A percentile compares a stretch with the other conserved stretches of the same genome.
Evolutionary conservation across 768 basidiomycete species (phyloP).

Genomic region (Phylloporus sp.): DNA sequence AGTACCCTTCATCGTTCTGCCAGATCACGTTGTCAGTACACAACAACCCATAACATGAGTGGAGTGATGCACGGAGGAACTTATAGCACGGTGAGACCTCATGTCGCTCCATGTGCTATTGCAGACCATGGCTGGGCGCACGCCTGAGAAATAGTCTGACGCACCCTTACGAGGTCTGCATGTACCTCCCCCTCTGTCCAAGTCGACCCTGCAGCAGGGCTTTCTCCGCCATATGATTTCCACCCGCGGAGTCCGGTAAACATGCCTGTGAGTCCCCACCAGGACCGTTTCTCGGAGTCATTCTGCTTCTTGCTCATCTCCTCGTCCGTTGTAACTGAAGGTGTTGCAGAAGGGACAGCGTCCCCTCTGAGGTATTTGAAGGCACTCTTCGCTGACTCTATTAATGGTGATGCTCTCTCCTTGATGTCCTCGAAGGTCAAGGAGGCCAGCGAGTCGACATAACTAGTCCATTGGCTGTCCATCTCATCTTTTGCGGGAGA

Average conservation of each 20-base stretch:
- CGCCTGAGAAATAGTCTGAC: constrained; percentile 21
- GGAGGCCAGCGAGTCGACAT: constrained; percentile 47
- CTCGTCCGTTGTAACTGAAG: constrained; percentile 26
- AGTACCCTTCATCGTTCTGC: constrained; percentile 74
- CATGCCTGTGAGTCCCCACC: constrained; percentile 60
- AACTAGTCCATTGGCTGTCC: constrained; percentile 22
- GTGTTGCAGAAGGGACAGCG: constrained; percentile 37
- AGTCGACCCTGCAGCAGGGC: constrained; percentile 36
- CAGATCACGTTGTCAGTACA: constrained; percentile 9
- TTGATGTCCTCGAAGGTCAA: constrained; percentile 56
- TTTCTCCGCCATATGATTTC: constrained; percentile 31
- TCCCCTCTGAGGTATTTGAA: constrained; percentile 76
- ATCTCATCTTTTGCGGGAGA: constrained; percentile 28
- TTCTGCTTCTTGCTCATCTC: constrained; percentile 29
- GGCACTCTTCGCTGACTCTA: constrained; percentile 51
- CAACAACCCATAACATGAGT: constrained; percentile 5
- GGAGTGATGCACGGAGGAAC: background rate
- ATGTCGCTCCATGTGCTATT: background rate
- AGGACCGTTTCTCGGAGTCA: constrained; percentile 32
- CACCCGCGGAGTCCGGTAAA: constrained; percentile 60
- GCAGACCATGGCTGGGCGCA: background rate
- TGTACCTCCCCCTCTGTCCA: constrained; percentile 81
- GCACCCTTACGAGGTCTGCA: constrained; percentile 70
- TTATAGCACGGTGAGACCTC: constrained; percentile 1
- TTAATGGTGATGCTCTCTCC: constrained; percentile 36